phyloP scores from a whole-genome alignment of 495 filamentous ascomycete genomes.

The Penicillium arizonense region DNA sequence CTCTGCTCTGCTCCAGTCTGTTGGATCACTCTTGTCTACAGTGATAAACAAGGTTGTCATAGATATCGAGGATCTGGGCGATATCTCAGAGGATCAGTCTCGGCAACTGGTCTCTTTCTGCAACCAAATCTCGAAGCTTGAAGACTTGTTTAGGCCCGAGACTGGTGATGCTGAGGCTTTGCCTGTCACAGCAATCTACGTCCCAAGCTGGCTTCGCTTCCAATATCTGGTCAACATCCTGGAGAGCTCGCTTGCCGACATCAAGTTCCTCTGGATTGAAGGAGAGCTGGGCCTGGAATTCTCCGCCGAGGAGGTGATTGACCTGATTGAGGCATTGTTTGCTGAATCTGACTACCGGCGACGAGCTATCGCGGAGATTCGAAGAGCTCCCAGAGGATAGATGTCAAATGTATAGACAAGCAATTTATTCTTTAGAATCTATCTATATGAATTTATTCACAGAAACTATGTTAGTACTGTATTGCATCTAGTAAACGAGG shows the following conservation, averaged over 20 bases:
- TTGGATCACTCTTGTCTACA: constrained; percentile 79
- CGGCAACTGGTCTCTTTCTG: constrained; percentile 74
- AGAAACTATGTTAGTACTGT: background rate
- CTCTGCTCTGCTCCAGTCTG: constrained; percentile 79
- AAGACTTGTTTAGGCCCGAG: constrained; percentile 72
- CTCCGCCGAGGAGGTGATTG: constrained; percentile 77
- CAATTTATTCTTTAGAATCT: background rate
- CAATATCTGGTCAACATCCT: constrained; percentile 86
- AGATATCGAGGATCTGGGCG: constrained; percentile 81
- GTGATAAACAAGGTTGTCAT: constrained; percentile 76
- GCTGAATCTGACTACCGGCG: constrained; percentile 79
- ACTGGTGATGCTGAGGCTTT: constrained; percentile 37
- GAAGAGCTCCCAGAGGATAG: constrained; percentile 31
- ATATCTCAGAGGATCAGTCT: constrained; percentile 86
- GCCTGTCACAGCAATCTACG: constrained; percentile 75
- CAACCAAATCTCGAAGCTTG: constrained; percentile 64
- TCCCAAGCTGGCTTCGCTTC: constrained; percentile 81
- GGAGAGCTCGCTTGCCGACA: constrained; percentile 85
- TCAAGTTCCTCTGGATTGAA: constrained; percentile 84
- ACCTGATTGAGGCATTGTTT: constrained; percentile 85
- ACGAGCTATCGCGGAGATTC: constrained; percentile 77
- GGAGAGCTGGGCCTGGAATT: constrained; percentile 83
- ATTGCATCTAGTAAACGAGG: constrained; percentile 11
- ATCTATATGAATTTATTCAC: background rate
- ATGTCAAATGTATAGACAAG: background rate